Evolutionary conservation across 371 early-diverging fungal genomes (phyloP).

Genomic region (Rhizopus stolonifer): DNA sequence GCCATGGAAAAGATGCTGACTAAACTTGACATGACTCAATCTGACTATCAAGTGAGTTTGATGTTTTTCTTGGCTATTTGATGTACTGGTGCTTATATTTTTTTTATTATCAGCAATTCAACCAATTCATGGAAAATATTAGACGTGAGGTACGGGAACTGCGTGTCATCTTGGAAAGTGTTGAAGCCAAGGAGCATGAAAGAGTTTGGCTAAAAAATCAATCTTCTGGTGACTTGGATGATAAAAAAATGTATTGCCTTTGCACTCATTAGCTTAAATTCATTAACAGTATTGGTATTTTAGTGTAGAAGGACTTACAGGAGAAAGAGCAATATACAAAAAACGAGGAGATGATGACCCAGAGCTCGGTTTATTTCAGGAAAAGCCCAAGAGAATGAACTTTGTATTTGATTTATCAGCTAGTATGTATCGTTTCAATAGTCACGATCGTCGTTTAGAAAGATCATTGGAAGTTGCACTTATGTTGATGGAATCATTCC

Average conservation of each 20-base stretch:
- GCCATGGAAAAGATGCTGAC: conserved; percentile 63
- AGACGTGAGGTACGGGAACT: conserved; percentile 75
- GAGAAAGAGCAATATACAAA: conserved; percentile 79
- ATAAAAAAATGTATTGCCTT: conserved; percentile 67
- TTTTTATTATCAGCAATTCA: conserved; percentile 50
- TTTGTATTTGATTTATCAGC: conserved; percentile 84
- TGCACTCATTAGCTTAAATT: neutral
- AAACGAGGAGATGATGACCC: conserved; percentile 79
- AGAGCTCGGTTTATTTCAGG: conserved; percentile 64
- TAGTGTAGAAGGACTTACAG: conserved; percentile 76
- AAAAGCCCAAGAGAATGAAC: conserved; percentile 77
- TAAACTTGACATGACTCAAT: conserved; percentile 71
- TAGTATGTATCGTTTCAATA: conserved; percentile 76
- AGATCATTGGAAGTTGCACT: conserved; percentile 73
- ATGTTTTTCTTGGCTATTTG: neutral
- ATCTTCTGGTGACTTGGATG: conserved; percentile 82
- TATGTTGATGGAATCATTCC: conserved; percentile 85
- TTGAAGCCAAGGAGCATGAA: conserved; percentile 82
- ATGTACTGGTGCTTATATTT: too few species aligned
- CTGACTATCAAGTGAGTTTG: conserved; percentile 55
- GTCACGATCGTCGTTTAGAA: conserved; percentile 69
- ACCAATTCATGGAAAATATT: conserved; percentile 60
- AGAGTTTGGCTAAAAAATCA: conserved; percentile 84
- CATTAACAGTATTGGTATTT: neutral
- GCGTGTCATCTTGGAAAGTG: conserved; percentile 73